These are phyloP conservation scores for Peterozyma toletana DNA, from an alignment of 805 yeast genomes.

Conservation along the genomic window DNA sequence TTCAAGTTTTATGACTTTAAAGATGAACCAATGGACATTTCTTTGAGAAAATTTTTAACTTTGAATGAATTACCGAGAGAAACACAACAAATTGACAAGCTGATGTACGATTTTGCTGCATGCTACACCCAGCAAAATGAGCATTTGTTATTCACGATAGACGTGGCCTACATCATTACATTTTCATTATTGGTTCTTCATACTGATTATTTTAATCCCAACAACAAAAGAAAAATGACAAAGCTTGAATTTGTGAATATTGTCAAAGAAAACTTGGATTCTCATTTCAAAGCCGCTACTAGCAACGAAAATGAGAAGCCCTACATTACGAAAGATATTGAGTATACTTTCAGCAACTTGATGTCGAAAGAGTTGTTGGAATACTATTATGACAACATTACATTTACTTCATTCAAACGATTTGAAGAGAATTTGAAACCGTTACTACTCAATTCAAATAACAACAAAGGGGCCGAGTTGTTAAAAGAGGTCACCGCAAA, in stretches of 20 bases:
- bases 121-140: slow-evolving; percentile 40
- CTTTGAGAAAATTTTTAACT: slow-evolving; percentile 54
- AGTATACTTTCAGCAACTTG: slow-evolving; percentile 10
- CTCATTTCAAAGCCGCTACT: slow-evolving; percentile 14
- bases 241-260: slow-evolving; percentile 51
- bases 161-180: slow-evolving; percentile 54
- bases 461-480: background rate
- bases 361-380: slow-evolving; percentile 35
- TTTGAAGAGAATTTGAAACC: slow-evolving; percentile 22
- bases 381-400: slow-evolving; percentile 63
- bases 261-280: slow-evolving; percentile 20
- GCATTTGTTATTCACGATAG: slow-evolving; percentile 27
- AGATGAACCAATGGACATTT: slow-evolving; percentile 56
- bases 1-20: slow-evolving; percentile 37
- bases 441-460: background rate
- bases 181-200: slow-evolving; percentile 67
- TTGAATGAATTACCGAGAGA: slow-evolving; percentile 59
- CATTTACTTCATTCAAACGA: slow-evolving; percentile 48
- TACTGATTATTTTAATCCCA: slow-evolving; percentile 65
- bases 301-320: slow-evolving; percentile 20
- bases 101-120: slow-evolving; percentile 48
- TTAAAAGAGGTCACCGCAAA: background rate
- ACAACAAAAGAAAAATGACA: slow-evolving; percentile 62
- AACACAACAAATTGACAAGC: slow-evolving; percentile 70
- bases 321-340: slow-evolving; percentile 26